Evolutionary conservation across 129 eudicot species (phyloP).

Genomic region (Sambucus nigra): DNA sequence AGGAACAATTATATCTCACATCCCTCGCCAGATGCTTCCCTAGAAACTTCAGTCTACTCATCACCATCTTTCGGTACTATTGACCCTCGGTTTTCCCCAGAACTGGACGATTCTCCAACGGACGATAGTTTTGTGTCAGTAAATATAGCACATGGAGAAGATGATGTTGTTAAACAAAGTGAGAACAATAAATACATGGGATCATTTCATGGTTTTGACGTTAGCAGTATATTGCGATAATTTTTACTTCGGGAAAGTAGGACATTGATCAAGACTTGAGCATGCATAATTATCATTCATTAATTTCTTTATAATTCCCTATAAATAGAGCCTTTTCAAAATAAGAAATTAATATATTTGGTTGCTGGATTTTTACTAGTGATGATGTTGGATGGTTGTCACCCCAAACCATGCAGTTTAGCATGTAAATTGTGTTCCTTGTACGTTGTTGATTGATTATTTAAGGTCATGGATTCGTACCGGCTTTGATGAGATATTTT

Average conservation of each 20-base stretch:
- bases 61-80: slow-evolving; percentile 16
- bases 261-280: neutral
- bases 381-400: too few relatives aligned
- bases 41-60: slow-evolving; percentile 17
- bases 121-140: slow-evolving; percentile 19
- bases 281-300: neutral
- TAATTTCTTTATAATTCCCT: neutral
- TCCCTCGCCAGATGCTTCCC: slow-evolving; percentile 19
- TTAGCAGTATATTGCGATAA: neutral
- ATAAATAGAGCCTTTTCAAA: neutral
- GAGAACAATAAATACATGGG: slow-evolving; percentile 13
- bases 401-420: neutral
- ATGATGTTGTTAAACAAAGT: neutral
- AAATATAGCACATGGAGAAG: slow-evolving; percentile 11
- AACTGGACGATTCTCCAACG: neutral
- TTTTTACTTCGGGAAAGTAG: neutral
- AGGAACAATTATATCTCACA: neutral
- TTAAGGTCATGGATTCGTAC: too few relatives aligned
- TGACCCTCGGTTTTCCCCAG: slow-evolving; percentile 5
- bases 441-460: too few relatives aligned
- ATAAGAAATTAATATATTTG: neutral
- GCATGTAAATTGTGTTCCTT: neutral
- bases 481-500: too few relatives aligned
- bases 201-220: slow-evolving; percentile 18
- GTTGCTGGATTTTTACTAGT: neutral